A percentile compares a stretch with the other conserved stretches of the same genome.
Evolutionary conservation across 495 filamentous ascomycete genomes (phyloP).

Genomic region (Aspergillus cavernicola): DNA sequence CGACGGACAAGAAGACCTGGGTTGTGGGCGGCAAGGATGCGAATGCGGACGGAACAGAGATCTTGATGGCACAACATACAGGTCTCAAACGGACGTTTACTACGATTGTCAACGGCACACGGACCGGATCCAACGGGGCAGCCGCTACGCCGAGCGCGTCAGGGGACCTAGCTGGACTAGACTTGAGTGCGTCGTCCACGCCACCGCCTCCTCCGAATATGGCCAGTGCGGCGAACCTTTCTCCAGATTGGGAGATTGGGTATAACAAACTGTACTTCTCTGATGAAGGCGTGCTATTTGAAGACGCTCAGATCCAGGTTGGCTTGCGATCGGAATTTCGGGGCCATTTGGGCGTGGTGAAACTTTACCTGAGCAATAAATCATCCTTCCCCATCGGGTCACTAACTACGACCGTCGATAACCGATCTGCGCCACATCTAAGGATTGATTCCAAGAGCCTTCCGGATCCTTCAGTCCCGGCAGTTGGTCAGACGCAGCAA

Average conservation of each 20-base stretch:
- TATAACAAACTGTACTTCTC: slow-evolving; percentile 80
- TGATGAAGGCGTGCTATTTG: slow-evolving; percentile 84
- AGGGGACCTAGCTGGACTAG: slow-evolving; percentile 73
- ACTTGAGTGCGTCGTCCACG: slow-evolving; percentile 52
- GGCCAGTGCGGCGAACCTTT: slow-evolving; percentile 86
- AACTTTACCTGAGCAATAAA: slow-evolving; percentile 94
- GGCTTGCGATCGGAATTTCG: slow-evolving; percentile 93
- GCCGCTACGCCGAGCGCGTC: slow-evolving; percentile 35
- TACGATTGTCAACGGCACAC: slow-evolving; percentile 49
- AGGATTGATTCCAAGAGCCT: slow-evolving; percentile 81
- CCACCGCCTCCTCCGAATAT: slow-evolving; percentile 63
- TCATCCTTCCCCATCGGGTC: slow-evolving; percentile 76
- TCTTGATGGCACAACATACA: slow-evolving; percentile 75
- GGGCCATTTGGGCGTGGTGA: slow-evolving; percentile 87
- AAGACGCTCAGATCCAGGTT: slow-evolving; percentile 91
- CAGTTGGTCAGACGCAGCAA: slow-evolving; percentile 80
- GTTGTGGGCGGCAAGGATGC: slow-evolving; percentile 92
- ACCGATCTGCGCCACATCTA: slow-evolving; percentile 64
- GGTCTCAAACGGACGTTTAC: slow-evolving; percentile 83
- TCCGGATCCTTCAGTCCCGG: slow-evolving; percentile 75
- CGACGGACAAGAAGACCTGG: slow-evolving; percentile 94
- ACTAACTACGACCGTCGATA: slow-evolving; percentile 92
- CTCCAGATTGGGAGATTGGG: slow-evolving; percentile 89
- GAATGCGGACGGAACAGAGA: slow-evolving; percentile 74
- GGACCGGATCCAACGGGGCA: slow-evolving; percentile 50